phyloP scores from a whole-genome alignment of 192 early-diverging fungal species.

The Entomortierella lignicola region DNA sequence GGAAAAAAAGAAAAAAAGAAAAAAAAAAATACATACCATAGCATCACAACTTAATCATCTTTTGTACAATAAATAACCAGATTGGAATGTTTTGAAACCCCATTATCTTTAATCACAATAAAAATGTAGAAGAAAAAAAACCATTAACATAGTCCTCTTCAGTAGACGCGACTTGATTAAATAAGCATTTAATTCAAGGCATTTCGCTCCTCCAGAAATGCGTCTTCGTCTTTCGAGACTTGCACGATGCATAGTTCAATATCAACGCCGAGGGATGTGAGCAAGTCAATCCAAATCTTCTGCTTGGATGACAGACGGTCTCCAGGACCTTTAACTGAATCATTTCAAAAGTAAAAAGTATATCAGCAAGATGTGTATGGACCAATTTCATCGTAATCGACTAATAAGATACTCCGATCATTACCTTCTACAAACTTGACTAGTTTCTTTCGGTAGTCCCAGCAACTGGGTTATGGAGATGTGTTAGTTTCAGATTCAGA shows the following conservation, averaged over 20 bases:
- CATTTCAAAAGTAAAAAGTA: neutral
- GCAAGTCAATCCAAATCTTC: constrained; percentile 73
- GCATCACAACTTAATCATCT: neutral
- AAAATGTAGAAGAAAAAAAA: too few species aligned
- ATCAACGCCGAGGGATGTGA: constrained; percentile 60
- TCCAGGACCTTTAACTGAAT: constrained; percentile 72
- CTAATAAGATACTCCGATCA: too few species aligned
- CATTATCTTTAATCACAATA: too few species aligned
- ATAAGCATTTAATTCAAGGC: neutral
- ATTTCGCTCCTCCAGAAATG: constrained; percentile 32
- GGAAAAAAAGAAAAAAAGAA: neutral
- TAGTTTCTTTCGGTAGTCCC: constrained; percentile 66
- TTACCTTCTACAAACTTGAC: constrained; percentile 74
- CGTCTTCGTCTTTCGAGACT: constrained; percentile 56
- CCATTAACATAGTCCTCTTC: too few species aligned
- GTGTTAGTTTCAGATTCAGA: too few species aligned
- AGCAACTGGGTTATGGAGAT: too few species aligned
- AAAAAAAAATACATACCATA: too few species aligned
- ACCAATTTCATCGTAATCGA: too few species aligned
- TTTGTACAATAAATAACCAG: neutral
- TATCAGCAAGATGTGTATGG: neutral
- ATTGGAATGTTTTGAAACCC: too few species aligned
- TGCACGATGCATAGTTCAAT: constrained; percentile 74
- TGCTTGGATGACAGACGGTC: constrained; percentile 77
- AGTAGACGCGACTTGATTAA: too few species aligned